These are phyloP conservation scores for Curvularia hawaiiensis DNA, from an alignment of 2,329 filamentous ascomycete species.

Conservation along the genomic window DNA sequence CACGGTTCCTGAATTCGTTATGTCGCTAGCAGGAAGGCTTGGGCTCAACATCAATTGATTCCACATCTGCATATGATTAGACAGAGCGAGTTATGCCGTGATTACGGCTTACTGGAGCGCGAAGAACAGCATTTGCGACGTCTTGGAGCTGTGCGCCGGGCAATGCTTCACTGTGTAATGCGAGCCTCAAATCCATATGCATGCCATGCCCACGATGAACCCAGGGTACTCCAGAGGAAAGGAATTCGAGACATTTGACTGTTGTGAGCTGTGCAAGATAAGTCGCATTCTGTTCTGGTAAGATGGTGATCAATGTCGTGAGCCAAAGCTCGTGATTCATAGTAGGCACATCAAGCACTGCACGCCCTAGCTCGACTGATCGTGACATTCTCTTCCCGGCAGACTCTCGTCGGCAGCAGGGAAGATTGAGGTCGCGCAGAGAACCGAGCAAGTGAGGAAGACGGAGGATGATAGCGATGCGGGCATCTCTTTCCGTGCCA, in stretches of 20 bases:
- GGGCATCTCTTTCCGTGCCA: constrained; percentile 20
- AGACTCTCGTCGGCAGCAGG: background rate
- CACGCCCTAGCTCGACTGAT: constrained; percentile 42
- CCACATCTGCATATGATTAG: constrained; percentile 39
- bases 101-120: constrained; percentile 34
- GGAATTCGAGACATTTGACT: constrained; percentile 20
- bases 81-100: background rate
- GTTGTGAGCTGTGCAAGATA: constrained; percentile 28
- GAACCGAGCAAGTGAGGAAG: constrained; percentile 4
- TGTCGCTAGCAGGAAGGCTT: constrained; percentile 17
- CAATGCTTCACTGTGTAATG: constrained; percentile 32
- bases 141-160: constrained; percentile 21
- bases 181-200: constrained; percentile 35
- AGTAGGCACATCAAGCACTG: constrained; percentile 35
- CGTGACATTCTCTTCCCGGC: constrained; percentile 28
- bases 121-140: constrained; percentile 32
- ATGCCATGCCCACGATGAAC: constrained; percentile 41
- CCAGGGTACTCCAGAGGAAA: constrained; percentile 40
- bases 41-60: constrained; percentile 38
- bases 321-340: constrained; percentile 44
- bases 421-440: constrained; percentile 2
- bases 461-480: background rate
- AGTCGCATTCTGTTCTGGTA: constrained; percentile 32
- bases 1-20: constrained; percentile 15
- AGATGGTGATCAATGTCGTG: constrained; percentile 43